Evolutionary conservation across 1,139 yeast genomes (phyloP).

Genomic region (Dujonia santamariae): DNA sequence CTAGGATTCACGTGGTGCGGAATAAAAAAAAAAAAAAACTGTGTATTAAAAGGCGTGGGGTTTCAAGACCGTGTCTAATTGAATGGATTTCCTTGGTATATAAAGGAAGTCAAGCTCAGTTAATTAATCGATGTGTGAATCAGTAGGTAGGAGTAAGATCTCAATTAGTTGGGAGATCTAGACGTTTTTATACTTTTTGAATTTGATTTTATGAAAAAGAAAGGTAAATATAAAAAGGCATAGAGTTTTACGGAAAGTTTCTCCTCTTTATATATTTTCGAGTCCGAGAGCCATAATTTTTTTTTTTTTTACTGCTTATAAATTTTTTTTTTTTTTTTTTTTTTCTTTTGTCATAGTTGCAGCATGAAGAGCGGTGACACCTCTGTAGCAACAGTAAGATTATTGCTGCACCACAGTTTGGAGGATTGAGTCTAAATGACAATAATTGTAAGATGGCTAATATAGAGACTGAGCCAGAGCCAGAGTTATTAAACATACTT

Average conservation of each 20-base stretch:
- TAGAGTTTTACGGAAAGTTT: too few relatives aligned
- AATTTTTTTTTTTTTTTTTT: conserved; percentile 2
- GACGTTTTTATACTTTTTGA: neutral
- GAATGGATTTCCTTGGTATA: too few relatives aligned
- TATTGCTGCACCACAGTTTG: too few relatives aligned
- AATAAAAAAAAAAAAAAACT: conserved; percentile 1
- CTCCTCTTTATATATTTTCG: too few relatives aligned
- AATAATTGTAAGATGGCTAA: neutral
- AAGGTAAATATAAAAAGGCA: neutral
- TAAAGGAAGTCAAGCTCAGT: too few relatives aligned
- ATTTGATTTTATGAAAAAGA: neutral
- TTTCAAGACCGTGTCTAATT: conserved; percentile 1
- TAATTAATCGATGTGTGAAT: too few relatives aligned
- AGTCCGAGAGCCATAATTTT: neutral
- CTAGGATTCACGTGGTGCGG: conserved; percentile 3
- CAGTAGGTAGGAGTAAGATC: too few relatives aligned
- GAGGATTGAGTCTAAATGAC: too few relatives aligned
- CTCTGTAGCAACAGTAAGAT: too few relatives aligned
- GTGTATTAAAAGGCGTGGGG: conserved; percentile 2
- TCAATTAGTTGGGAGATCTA: too few relatives aligned
- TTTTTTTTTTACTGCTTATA: neutral
- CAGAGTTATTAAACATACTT: too few relatives aligned
- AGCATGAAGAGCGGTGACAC: too few relatives aligned
- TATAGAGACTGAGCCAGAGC: neutral
- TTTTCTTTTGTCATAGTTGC: neutral